Evolutionary conservation across 192 early-diverging fungal species (phyloP).

Genomic region (Coemansia aciculifera): DNA sequence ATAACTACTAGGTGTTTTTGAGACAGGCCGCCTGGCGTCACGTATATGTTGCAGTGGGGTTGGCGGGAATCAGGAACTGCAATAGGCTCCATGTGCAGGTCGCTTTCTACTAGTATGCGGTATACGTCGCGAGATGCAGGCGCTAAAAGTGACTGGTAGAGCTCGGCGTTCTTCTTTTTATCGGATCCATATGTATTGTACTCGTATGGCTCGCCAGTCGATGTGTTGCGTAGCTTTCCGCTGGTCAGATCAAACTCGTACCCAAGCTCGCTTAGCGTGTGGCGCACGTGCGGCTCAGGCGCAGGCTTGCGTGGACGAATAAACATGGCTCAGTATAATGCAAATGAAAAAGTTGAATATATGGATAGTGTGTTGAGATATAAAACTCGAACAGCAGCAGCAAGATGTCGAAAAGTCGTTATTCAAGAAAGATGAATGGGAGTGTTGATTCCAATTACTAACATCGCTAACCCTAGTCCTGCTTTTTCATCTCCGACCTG

Average conservation of each 20-base stretch:
- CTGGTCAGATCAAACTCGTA: constrained; percentile 29
- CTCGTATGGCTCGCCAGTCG: constrained; percentile 16
- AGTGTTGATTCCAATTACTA: not conserved
- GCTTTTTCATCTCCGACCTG: constrained; percentile 21
- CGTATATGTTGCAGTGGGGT: constrained; percentile 42
- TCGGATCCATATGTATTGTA: not conserved
- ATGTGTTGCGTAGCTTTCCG: constrained; percentile 24
- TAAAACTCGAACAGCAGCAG: not conserved
- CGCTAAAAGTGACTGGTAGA: constrained; percentile 22
- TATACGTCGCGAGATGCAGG: constrained; percentile 35
- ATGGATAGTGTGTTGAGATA: not conserved
- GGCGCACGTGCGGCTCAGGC: constrained; percentile 15
- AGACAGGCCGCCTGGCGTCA: constrained; percentile 28
- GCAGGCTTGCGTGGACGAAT: constrained; percentile 35
- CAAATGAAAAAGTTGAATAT: not conserved
- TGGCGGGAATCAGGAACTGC: constrained; percentile 27
- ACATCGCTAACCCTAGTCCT: not conserved
- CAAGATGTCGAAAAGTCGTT: no score
- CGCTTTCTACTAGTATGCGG: constrained; percentile 15
- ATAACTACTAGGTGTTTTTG: constrained; percentile 40
- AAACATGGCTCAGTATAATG: constrained; percentile 31
- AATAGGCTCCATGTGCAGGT: constrained; percentile 36
- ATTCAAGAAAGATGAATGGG: not conserved
- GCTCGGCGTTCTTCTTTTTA: constrained; percentile 22
- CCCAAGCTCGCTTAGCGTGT: constrained; percentile 33